Evolutionary conservation across 2,329 filamentous ascomycete genomes (phyloP), one percentile per base, ranked within the genome.

Genomic region (Exophiala xenobiotica): DNA sequence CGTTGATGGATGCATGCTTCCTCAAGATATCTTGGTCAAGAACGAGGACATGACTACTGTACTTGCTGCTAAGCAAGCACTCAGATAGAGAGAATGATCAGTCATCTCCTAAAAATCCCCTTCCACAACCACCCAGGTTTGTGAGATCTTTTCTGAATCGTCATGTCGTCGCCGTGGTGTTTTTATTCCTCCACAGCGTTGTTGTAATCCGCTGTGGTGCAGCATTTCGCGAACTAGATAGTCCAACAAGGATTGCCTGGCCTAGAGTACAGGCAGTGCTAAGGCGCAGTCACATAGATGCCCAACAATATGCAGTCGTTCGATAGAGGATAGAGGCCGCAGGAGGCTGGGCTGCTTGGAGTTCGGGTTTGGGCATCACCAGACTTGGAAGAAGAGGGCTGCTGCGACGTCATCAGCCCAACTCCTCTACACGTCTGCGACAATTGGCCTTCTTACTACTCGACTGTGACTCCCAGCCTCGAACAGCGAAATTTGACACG

Each of bases 371-470:
- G 23, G 29, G 46, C 19, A 18, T 9, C 23, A 29, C 24, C 31
- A 53, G 40, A 40, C 23, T 11, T 11, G 16, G 14, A n/a, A 14
- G 19, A 12, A 18, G 42, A 40, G 20, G 12, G 46, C 46, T 14
- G 8, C 18, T 40, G 38, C 51, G 51, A 49, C 51, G 47, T 53
- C 51, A 53, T 42, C 51, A 38, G 51, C 51, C 51, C 51, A 53
- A 49, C 41, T 44, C 50, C 26, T 18, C 26, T 20, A 9, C 14
- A 16, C 11, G 8, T 11, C 19, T 44, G 16, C 24, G 9, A 12
- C 23, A 12, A 20, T 35, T 22, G 12, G 22, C 11, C 40, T 44
- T 26, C 23, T 31, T 22, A 9, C 16, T 3, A 6, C 20, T 14
- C 24, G 26, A 11, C 24, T 16, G 24, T 19, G 6, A 16, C 24